Evolutionary conservation across 208 protist species (phyloP).

Genomic region (Angomonas ambiguus): DNA sequence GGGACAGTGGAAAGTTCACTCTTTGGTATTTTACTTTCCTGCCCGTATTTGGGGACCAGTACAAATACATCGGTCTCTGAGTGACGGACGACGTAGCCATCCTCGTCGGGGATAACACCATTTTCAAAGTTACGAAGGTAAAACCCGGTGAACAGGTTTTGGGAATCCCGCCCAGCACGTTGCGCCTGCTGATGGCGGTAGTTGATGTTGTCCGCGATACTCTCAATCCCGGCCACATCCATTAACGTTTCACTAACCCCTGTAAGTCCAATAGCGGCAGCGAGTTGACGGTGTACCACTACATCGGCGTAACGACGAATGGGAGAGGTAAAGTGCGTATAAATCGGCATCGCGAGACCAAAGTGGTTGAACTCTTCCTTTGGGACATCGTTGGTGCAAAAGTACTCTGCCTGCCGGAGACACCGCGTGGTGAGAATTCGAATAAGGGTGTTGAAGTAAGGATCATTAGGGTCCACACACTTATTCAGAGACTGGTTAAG

Average conservation of each 20-base stretch:
- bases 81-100: constrained; percentile 78
- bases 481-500: constrained; percentile 84
- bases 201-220: constrained; percentile 84
- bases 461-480: constrained; percentile 68
- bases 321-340: constrained; percentile 95
- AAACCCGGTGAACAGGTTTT: constrained; percentile 91
- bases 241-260: constrained; percentile 49
- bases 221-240: constrained; percentile 68
- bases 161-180: constrained; percentile 85
- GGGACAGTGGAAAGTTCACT: constrained; percentile 64
- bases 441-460: constrained; percentile 91
- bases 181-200: constrained; percentile 91
- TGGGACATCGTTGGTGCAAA: constrained; percentile 76
- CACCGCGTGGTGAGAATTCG: constrained; percentile 90
- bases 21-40: constrained; percentile 78
- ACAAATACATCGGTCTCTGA: constrained; percentile 85
- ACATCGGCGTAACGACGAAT: constrained; percentile 95
- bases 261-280: constrained; percentile 71
- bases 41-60: constrained; percentile 85
- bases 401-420: constrained; percentile 93
- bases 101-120: constrained; percentile 70
- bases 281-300: constrained; percentile 91
- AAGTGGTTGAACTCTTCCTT: constrained; percentile 90
- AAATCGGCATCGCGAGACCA: constrained; percentile 92
- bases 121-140: constrained; percentile 80